phyloP scores from a whole-genome alignment of 2,329 filamentous ascomycete species.

The Dichotomopilus funicola region DNA sequence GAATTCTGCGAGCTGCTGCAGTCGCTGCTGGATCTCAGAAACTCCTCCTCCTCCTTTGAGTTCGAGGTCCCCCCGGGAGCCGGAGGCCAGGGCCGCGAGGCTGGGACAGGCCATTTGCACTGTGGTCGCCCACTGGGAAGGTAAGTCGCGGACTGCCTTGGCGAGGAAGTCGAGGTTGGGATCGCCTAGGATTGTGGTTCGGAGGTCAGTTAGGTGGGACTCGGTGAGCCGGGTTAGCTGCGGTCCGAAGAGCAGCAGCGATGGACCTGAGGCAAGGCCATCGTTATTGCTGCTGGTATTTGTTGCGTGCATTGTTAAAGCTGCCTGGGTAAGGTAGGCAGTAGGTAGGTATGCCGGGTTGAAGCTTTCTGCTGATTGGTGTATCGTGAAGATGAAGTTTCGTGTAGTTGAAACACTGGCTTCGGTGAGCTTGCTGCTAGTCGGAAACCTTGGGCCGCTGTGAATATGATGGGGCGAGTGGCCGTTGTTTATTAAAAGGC shows the following conservation, averaged over 20 bases:
- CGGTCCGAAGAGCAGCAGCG: background rate
- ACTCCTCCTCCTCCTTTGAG: no score
- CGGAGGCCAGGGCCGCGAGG: background rate
- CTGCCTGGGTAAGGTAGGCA: no score
- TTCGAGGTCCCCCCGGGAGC: background rate
- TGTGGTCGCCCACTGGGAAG: background rate
- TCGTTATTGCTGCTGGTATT: background rate
- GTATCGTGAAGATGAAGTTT: background rate
- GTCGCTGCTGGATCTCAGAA: background rate
- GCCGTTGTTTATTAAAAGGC: background rate
- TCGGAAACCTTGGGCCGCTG: no score
- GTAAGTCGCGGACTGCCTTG: background rate
- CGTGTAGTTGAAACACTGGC: background rate
- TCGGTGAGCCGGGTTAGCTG: background rate
- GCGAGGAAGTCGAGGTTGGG: background rate
- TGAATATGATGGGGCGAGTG: background rate
- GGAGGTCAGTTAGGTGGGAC: background rate
- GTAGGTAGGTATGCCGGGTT: background rate
- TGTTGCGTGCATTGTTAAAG: background rate
- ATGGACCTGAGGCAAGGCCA: background rate
- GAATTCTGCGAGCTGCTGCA: background rate
- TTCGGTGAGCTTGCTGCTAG: background rate
- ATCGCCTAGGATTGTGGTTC: background rate
- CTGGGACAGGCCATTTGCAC: background rate
- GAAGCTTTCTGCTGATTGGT: background rate